Conservation (phyloP, 768 basidiomycete species). For the Russula lepida region DNA sequence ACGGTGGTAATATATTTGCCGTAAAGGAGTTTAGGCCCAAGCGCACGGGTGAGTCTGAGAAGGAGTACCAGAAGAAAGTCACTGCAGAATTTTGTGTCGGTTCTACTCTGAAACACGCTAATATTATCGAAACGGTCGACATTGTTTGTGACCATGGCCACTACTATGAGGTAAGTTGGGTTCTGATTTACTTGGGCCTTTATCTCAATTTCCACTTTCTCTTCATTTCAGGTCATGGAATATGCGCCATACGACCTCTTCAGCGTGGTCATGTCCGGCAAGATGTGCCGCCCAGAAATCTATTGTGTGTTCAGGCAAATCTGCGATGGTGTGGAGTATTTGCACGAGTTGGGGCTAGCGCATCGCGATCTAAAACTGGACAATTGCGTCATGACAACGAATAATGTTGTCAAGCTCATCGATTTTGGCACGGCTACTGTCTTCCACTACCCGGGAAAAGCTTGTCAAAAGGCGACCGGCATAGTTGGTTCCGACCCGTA, state of each 20-base stretch:
- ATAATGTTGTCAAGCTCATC: constrained; percentile 95
- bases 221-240: constrained; percentile 80
- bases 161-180: constrained; percentile 82
- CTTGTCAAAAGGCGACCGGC: constrained; percentile 67
- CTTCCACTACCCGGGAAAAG: constrained; percentile 96
- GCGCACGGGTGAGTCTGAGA: constrained; percentile 78
- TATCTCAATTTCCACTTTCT: constrained; percentile 5
- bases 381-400: constrained; percentile 97
- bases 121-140: constrained; percentile 97
- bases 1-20: constrained; percentile 79
- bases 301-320: constrained; percentile 99
- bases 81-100: constrained; percentile 99
- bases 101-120: constrained; percentile 84
- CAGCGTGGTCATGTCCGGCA: constrained; percentile 98
- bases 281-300: constrained; percentile 96
- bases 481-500: constrained; percentile 98
- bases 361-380: constrained; percentile 99
- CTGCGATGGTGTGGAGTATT: constrained; percentile 94
- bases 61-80: constrained; percentile 99
- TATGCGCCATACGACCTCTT: constrained; percentile 98
- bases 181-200: not conserved
- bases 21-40: constrained; percentile 97
- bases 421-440: constrained; percentile 99
- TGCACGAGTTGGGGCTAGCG: constrained; percentile 94
- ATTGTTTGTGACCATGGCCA: constrained; percentile 97